phyloP scores from a whole-genome alignment of 805 yeast genomes.

The Starmerella vaccinii region DNA sequence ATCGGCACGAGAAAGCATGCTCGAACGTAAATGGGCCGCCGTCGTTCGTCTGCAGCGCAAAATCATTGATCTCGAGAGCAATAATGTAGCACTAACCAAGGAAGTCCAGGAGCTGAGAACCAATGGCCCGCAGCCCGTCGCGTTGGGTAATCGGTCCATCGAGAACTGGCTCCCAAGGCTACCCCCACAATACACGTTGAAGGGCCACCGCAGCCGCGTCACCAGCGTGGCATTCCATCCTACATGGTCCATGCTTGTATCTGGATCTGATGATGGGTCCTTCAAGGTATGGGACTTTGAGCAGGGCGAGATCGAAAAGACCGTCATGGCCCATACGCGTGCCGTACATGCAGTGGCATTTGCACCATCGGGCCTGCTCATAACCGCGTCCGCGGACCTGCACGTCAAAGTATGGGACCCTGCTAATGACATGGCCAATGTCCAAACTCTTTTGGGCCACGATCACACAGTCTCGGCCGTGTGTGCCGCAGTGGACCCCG shows the following conservation, averaged over 20 bases:
- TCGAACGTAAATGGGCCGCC: slow-evolving; percentile 81
- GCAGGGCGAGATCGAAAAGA: slow-evolving; percentile 48
- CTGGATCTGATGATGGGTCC: slow-evolving; percentile 64
- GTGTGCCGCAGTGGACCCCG: slow-evolving; percentile 28
- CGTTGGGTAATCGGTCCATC: neutral
- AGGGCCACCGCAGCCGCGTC: slow-evolving; percentile 52
- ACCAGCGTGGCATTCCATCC: slow-evolving; percentile 67
- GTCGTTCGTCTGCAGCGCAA: slow-evolving; percentile 69
- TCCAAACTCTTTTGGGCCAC: slow-evolving; percentile 68
- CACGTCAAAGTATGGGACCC: slow-evolving; percentile 65
- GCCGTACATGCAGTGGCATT: slow-evolving; percentile 50
- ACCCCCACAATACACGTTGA: slow-evolving; percentile 35
- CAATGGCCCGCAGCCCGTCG: neutral
- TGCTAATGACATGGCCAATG: slow-evolving; percentile 38
- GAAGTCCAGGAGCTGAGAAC: slow-evolving; percentile 26
- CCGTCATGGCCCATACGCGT: slow-evolving; percentile 68
- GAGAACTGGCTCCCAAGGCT: slow-evolving; percentile 55
- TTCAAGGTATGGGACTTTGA: slow-evolving; percentile 66
- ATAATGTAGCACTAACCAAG: slow-evolving; percentile 37
- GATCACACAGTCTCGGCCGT: slow-evolving; percentile 72
- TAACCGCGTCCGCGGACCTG: slow-evolving; percentile 43
- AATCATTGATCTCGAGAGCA: slow-evolving; percentile 57
- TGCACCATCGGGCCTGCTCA: slow-evolving; percentile 39
- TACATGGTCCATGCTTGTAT: slow-evolving; percentile 48
- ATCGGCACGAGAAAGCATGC: slow-evolving; percentile 22